Evolutionary conservation across 1,284 basidiomycete genomes (phyloP).

Genomic region (Mycena sp.): DNA sequence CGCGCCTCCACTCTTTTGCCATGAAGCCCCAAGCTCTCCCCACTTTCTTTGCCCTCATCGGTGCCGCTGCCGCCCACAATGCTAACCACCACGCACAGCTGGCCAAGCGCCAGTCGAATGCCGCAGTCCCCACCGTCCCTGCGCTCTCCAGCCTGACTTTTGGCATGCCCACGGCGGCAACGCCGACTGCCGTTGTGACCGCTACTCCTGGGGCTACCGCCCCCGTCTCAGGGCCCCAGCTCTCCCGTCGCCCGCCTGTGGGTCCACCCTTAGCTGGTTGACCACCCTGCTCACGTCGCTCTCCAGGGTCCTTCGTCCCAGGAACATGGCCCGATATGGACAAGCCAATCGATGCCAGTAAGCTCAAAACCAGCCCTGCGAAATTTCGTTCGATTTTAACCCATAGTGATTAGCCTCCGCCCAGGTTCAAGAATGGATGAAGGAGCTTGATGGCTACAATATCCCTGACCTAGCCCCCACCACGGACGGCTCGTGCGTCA

Average conservation of each 20-base stretch:
- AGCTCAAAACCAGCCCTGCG: slow-evolving; percentile 32
- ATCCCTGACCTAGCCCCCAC: slow-evolving; percentile 74
- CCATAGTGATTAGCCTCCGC: slow-evolving; percentile 53
- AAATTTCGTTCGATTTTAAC: neutral
- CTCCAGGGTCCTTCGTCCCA: slow-evolving; percentile 54
- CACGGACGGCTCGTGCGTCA: slow-evolving; percentile 70
- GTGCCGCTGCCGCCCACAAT: slow-evolving; percentile 46
- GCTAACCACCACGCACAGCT: slow-evolving; percentile 36
- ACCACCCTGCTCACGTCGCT: slow-evolving; percentile 5
- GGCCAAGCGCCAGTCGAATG: slow-evolving; percentile 44
- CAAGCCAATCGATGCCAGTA: slow-evolving; percentile 70
- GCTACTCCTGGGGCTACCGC: slow-evolving; percentile 67
- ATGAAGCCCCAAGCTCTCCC: slow-evolving; percentile 57
- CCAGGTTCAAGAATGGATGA: slow-evolving; percentile 79
- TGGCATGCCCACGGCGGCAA: slow-evolving; percentile 69
- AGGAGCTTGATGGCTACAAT: slow-evolving; percentile 74
- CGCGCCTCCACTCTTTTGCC: slow-evolving; percentile 33
- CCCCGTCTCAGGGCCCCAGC: slow-evolving; percentile 68
- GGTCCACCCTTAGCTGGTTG: slow-evolving; percentile 38
- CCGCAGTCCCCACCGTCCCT: slow-evolving; percentile 50
- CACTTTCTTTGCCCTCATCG: slow-evolving; percentile 54
- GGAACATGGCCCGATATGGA: slow-evolving; percentile 78
- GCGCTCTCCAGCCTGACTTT: slow-evolving; percentile 71
- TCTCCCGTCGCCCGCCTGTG: slow-evolving; percentile 67
- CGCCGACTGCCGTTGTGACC: slow-evolving; percentile 60